A percentile compares a stretch with the other conserved stretches of the same genome.
Evolutionary conservation across 179 eudicot species (phyloP).

Genomic region (Amaranthus tricolor): DNA sequence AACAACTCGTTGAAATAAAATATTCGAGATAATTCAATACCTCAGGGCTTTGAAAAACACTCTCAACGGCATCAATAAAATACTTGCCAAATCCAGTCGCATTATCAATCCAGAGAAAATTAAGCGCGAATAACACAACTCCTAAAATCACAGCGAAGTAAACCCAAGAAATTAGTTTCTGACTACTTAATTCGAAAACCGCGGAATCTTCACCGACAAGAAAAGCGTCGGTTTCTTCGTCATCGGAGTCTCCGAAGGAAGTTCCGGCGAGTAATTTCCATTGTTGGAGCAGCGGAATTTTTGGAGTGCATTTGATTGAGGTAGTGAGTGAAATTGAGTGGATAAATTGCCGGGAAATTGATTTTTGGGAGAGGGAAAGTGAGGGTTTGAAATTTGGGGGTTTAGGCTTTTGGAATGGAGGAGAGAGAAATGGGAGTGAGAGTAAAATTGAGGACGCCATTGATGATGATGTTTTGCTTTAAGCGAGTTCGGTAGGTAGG

Average conservation of each 20-base stretch:
- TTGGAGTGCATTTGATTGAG: slow-evolving; percentile 9
- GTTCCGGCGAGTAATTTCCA: slow-evolving; percentile 31
- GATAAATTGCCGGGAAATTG: slow-evolving; percentile 5
- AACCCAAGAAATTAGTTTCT: slow-evolving; percentile 81
- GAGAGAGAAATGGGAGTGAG: slow-evolving; percentile 32
- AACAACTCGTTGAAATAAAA: neutral
- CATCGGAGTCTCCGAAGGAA: slow-evolving; percentile 39
- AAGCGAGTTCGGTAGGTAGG: neutral
- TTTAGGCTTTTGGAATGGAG: slow-evolving; percentile 21
- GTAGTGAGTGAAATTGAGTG: neutral
- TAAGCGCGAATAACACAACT: slow-evolving; percentile 63
- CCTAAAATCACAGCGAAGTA: slow-evolving; percentile 71
- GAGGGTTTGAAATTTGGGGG: slow-evolving; percentile 13
- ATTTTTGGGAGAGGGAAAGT: slow-evolving; percentile 15
- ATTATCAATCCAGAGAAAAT: slow-evolving; percentile 79
- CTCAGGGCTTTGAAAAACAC: slow-evolving; percentile 67
- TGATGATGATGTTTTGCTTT: neutral
- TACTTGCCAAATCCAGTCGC: slow-evolving; percentile 71
- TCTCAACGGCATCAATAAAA: slow-evolving; percentile 49
- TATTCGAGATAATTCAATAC: slow-evolving; percentile 19
- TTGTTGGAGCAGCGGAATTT: slow-evolving; percentile 17
- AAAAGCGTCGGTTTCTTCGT: slow-evolving; percentile 19
- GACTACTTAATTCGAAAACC: slow-evolving; percentile 56
- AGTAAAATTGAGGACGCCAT: slow-evolving; percentile 62
- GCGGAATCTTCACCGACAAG: slow-evolving; percentile 84